Conservation (phyloP, 148 eudicot species). For the Spergularia marina region DNA sequence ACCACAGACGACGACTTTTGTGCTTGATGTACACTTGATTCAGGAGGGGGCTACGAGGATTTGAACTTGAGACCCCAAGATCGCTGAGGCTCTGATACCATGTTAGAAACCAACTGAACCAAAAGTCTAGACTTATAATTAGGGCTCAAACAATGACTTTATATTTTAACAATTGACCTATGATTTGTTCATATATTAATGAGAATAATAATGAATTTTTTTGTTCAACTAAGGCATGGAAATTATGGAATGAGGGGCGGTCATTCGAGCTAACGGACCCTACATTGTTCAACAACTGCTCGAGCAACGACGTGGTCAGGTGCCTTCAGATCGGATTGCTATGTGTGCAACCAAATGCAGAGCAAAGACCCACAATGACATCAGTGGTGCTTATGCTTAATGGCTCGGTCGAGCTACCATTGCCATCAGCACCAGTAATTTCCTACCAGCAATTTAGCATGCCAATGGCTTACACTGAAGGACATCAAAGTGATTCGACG, state of each 20-base stretch:
- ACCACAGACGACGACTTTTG: too few relatives aligned
- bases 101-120: too few relatives aligned
- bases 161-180: too few relatives aligned
- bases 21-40: too few relatives aligned
- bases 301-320: slow-evolving; percentile 4
- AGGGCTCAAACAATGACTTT: too few relatives aligned
- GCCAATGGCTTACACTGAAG: background rate
- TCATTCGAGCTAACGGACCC: slow-evolving; percentile 15
- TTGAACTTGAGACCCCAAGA: too few relatives aligned
- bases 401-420: slow-evolving; percentile 22
- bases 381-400: slow-evolving; percentile 23
- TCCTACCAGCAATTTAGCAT: background rate
- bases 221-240: slow-evolving; percentile 13
- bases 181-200: too few relatives aligned
- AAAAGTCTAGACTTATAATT: too few relatives aligned
- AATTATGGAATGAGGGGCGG: slow-evolving; percentile 21
- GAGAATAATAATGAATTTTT: background rate
- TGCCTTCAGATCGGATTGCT: slow-evolving; percentile 26
- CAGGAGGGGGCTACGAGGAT: too few relatives aligned
- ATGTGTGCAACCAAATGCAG: slow-evolving; percentile 23
- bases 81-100: too few relatives aligned
- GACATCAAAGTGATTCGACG: background rate
- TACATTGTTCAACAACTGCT: background rate
- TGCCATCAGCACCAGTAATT: slow-evolving; percentile 19
- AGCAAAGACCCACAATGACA: slow-evolving; percentile 20